Evolutionary conservation across 2,329 filamentous ascomycete species (phyloP).

Genomic region (Botrytis deweyae): DNA sequence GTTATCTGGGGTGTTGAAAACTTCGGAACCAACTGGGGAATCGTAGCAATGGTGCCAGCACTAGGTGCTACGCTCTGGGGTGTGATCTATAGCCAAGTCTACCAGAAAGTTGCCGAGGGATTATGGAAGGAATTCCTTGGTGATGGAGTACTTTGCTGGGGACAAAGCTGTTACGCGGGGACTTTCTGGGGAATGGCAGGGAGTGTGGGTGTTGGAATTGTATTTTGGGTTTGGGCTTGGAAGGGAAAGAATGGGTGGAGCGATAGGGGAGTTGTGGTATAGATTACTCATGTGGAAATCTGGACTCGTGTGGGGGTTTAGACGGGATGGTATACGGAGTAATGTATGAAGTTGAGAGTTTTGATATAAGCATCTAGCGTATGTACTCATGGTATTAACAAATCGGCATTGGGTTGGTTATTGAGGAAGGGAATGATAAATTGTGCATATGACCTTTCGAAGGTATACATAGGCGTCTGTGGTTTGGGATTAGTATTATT

Average conservation of each 20-base stretch:
- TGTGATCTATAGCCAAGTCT: constrained; percentile 78
- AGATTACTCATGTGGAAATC: constrained; percentile 2
- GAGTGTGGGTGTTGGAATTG: constrained; percentile 76
- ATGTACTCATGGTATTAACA: background rate
- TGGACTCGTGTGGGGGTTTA: background rate
- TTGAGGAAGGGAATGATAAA: background rate
- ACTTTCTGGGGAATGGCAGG: constrained; percentile 85
- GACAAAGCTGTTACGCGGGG: constrained; percentile 73
- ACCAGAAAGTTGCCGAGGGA: constrained; percentile 63
- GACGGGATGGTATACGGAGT: background rate
- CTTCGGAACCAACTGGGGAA: constrained; percentile 97
- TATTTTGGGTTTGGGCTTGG: constrained; percentile 73
- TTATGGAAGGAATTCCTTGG: constrained; percentile 41
- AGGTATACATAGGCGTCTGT: background rate
- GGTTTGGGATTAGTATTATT: background rate
- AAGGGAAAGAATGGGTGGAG: constrained; percentile 74
- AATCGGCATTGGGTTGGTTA: background rate
- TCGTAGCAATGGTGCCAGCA: constrained; percentile 89
- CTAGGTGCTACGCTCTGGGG: constrained; percentile 88
- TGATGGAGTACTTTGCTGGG: constrained; percentile 70
- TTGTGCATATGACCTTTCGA: background rate
- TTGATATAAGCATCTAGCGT: background rate
- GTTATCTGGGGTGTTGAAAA: constrained; percentile 99
- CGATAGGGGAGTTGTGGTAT: constrained; percentile 70
- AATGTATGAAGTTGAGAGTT: background rate